Base-by-base conservation (phyloP, 1,284 basidiomycete genomes). In the Ganoderma lingzhi region DNA sequence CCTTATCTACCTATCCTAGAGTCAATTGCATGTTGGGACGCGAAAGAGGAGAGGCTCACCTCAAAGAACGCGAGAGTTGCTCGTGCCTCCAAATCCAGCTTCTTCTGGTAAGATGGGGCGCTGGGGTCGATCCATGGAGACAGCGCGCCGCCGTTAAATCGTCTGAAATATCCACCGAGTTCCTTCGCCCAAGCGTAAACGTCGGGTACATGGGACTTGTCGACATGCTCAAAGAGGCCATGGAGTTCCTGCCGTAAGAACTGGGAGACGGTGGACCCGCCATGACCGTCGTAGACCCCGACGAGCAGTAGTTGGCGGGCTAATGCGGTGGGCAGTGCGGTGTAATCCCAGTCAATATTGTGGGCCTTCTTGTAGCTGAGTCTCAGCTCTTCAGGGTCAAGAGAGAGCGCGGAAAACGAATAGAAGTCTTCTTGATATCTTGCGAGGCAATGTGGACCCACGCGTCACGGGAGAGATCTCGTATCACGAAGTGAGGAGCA, bases 371-470 rank as follows among this genome's bases (percentile, higher is more conserved):
- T 89, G 61, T 93, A 82, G 71, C 87, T 91, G 39, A 85, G 74
- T 63, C 84, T 85, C 8, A 97, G 85, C 77, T 96, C 95, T 66
- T 88, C 86, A 14, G 91, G 89, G 69, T 93, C 86, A 28, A 97
- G 78, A 23, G 91, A 88, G 37, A 97, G 84, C 0, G 93, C 88
- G 15, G 90, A 87, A 74, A 93, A 93, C 9, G 90, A 84, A 74
- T 93, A 89, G 71, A 93, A 93, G 79, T 97, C 96, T 81, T 97
- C 96, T 79, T 96, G 95, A 73, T 96, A 80, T 32, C 85, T 88
- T 42, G 39, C 59, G 19, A 37, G 3, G 71, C 30, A n/a, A 8
- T 32, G 51, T 65, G 48, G 15, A 63, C 58, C 62, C 28, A 32
- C 41, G 48, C 58, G 53, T 63, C 19, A 60, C 53, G 35, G 45